Base-by-base conservation (phyloP, 2,329 filamentous ascomycete genomes). In the Arachnomyces sp. region DNA sequence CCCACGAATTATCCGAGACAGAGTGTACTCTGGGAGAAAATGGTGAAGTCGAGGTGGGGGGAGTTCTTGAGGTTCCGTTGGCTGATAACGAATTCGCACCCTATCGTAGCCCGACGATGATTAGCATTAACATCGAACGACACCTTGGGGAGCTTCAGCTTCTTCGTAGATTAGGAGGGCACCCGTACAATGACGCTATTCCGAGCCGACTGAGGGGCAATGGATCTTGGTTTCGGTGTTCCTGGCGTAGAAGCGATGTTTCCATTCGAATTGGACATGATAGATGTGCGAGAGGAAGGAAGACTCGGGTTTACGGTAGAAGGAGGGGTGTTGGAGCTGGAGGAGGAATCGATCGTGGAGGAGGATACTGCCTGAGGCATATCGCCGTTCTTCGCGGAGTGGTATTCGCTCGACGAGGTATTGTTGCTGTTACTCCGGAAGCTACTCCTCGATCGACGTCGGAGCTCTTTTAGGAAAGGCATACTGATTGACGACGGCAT, bases 21-120 rank as follows among this genome's bases (percentile, higher is more conserved):
- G 89, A 94, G 32, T 81, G 67, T 30, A 95, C 77, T 51, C 79
- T 78, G 16, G 90, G 89, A 20, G 87, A 84, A 64, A 85, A 90
- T 32, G 82, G 79, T 39, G 88, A 94, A 13, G 80, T 74, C 20
- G 20, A 25, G 6, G 82, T 77, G 46, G 76, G 65, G 47, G 68
- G 73, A 40, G 65, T 70, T 55, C 73, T 76, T 37, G 61, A 57
- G 31, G 48, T 48, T 32, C 56, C 54, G 52, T 60, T 63, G 34
- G 58, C 49, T 1, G 58, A 58, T 4, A 54, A 53, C 3, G 51
- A 46, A 39, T 54, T 61, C 40, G 56, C 55, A 29, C 59, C 57
- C 66, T 69, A 38, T 25, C 20, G 20, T 25, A 5, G 9, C 9
- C 20, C 20, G 9, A 25, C 5, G 20, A 25, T 25, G 5, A 25